phyloP scores from a whole-genome alignment of 768 basidiomycete genomes.

The Pisolithus microcarpus region DNA sequence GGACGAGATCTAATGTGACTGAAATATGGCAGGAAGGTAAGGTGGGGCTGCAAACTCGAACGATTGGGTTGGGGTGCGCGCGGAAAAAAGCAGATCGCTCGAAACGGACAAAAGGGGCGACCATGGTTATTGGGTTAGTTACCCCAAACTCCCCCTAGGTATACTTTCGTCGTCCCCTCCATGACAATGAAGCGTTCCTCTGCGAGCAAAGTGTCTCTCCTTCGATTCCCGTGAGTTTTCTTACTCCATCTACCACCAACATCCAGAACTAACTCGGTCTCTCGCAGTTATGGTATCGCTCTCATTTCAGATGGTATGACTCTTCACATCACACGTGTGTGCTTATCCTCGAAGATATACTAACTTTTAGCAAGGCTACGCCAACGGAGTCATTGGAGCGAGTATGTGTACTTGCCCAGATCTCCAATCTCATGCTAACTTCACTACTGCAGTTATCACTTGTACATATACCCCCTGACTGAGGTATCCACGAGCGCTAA shows the following conservation, averaged over 20 bases:
- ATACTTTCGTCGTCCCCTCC: no score
- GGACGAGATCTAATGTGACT: no score
- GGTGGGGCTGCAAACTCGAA: no score
- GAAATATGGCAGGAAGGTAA: no score
- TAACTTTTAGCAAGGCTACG: slow-evolving; percentile 48
- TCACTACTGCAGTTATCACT: slow-evolving; percentile 50
- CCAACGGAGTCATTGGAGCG: slow-evolving; percentile 70
- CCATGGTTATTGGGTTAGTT: no score
- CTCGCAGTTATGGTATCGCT: slow-evolving; percentile 70
- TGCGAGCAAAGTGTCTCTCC: no score
- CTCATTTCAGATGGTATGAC: slow-evolving; percentile 74
- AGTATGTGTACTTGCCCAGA: slow-evolving; percentile 39
- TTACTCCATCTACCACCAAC: not conserved
- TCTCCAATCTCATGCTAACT: not conserved
- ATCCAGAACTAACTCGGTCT: no score
- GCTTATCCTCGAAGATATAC: slow-evolving; percentile 1
- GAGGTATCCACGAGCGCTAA: not conserved
- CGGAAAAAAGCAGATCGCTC: no score
- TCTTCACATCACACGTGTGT: not conserved
- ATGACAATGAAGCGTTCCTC: no score
- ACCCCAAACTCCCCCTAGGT: no score
- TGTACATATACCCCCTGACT: slow-evolving; percentile 31
- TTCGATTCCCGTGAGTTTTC: slow-evolving; percentile 18
- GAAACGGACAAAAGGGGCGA: no score
- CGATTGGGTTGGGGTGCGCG: no score